A percentile compares a stretch with the other conserved stretches of the same genome.
Conservation (phyloP, 2,329 filamentous ascomycete genomes). For the Parascedosporium putredinis region DNA sequence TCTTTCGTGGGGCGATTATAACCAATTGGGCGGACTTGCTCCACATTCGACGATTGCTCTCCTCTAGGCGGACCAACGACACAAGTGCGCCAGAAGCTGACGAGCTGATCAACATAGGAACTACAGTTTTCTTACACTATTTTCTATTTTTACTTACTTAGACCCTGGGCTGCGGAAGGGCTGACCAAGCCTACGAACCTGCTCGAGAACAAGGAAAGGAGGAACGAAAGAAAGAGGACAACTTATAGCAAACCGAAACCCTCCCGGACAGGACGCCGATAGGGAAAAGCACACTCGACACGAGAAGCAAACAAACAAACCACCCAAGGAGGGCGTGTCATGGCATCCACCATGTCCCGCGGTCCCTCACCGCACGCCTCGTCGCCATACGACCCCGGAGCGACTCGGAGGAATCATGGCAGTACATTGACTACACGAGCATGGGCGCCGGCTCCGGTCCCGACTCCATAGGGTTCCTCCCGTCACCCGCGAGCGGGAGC, state of each 20-base stretch:
- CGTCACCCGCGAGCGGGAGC: slow-evolving; percentile 41
- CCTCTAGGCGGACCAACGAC: too few species aligned
- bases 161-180: too few species aligned
- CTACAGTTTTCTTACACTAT: too few species aligned
- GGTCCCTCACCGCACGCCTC: slow-evolving; percentile 26
- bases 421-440: slow-evolving; percentile 27
- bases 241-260: not conserved
- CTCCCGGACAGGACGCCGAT: too few species aligned
- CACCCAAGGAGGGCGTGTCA: not conserved
- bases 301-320: not conserved
- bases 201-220: not conserved
- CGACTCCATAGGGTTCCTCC: slow-evolving; percentile 32
- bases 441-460: slow-evolving; percentile 22
- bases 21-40: too few species aligned
- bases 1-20: too few species aligned
- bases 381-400: slow-evolving; percentile 28
- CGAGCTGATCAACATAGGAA: too few species aligned
- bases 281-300: not conserved
- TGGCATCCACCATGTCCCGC: slow-evolving; percentile 3
- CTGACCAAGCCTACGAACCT: too few species aligned
- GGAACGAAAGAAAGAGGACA: not conserved
- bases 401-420: slow-evolving; percentile 35
- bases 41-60: too few species aligned
- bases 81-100: too few species aligned
- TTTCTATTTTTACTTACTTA: too few species aligned